phyloP scores from a whole-genome alignment of 805 yeast genomes.

The Saccharomycopsis sp. region DNA sequence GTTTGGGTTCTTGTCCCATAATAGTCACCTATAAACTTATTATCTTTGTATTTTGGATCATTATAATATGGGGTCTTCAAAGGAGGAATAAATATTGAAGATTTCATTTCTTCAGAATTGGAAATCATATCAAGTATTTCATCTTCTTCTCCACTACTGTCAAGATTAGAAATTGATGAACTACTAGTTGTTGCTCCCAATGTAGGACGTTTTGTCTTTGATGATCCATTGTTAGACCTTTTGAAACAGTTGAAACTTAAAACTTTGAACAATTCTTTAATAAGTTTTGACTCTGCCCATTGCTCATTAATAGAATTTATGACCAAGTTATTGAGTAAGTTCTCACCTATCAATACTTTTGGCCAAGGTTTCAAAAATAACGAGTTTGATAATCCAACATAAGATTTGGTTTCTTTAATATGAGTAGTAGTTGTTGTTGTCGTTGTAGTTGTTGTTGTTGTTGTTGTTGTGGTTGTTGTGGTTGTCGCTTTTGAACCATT shows the following conservation, averaged over 20 bases:
- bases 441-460: too few relatives aligned
- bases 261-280: constrained; percentile 42
- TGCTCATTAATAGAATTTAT: constrained; percentile 18
- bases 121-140: neutral
- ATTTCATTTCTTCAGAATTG: constrained; percentile 31
- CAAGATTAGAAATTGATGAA: neutral
- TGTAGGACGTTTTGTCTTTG: too few relatives aligned
- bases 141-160: neutral
- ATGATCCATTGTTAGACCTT: too few relatives aligned
- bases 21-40: constrained; percentile 36
- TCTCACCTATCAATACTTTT: constrained; percentile 51
- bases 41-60: constrained; percentile 20
- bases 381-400: constrained; percentile 58
- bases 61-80: constrained; percentile 25
- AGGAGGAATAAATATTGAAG: constrained; percentile 68
- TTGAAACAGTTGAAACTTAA: constrained; percentile 36
- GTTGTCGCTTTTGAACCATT: too few relatives aligned
- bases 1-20: constrained; percentile 91
- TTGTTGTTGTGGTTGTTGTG: too few relatives aligned
- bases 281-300: constrained; percentile 26
- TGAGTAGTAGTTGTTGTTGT: neutral
- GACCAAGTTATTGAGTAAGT: constrained; percentile 29
- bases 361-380: constrained; percentile 63
- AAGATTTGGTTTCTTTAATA: constrained; percentile 5
- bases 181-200: neutral